These are phyloP conservation scores for Aphanomyces euteiches DNA, from an alignment of 352 stramenopile genomes.

Conservation along the genomic window DNA sequence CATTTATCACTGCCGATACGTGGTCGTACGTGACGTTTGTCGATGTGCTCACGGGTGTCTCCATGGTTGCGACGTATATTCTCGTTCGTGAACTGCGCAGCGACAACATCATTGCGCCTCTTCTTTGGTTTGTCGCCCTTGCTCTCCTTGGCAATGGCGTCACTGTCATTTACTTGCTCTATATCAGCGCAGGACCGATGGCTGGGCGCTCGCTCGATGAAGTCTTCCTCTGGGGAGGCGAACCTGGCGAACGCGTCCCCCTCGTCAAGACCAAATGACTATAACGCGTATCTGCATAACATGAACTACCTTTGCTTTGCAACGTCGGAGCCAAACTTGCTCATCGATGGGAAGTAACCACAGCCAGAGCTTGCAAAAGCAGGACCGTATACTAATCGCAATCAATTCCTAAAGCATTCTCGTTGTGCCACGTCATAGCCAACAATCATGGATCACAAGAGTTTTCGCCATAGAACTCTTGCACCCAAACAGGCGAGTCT, in stretches of 20 bases:
- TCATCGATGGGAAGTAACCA: too few relatives aligned
- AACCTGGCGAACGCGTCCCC: neutral
- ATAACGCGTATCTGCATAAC: too few relatives aligned
- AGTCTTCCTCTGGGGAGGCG: slow-evolving; percentile 7
- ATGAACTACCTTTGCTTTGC: too few relatives aligned
- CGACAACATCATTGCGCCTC: slow-evolving; percentile 2
- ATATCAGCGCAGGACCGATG: slow-evolving; percentile 5
- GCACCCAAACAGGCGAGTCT: too few relatives aligned
- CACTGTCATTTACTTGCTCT: slow-evolving; percentile 14
- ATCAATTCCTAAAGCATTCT: too few relatives aligned
- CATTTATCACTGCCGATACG: slow-evolving; percentile 15
- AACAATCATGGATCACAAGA: too few relatives aligned
- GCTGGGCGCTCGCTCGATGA: slow-evolving; percentile 3
- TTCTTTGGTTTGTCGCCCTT: neutral
- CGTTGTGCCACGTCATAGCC: too few relatives aligned
- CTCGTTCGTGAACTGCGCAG: slow-evolving; percentile 18
- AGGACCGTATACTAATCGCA: too few relatives aligned
- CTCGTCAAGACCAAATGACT: neutral
- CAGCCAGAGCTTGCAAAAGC: too few relatives aligned
- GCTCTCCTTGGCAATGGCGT: slow-evolving; percentile 19
- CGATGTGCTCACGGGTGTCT: slow-evolving; percentile 18
- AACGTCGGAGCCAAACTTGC: too few relatives aligned
- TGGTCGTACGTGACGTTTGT: slow-evolving; percentile 22
- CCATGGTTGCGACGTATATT: slow-evolving; percentile 22
- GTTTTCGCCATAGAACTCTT: too few relatives aligned